Conservation (phyloP, 306 rosid genomes). For the Trichosanthes truncata region DNA sequence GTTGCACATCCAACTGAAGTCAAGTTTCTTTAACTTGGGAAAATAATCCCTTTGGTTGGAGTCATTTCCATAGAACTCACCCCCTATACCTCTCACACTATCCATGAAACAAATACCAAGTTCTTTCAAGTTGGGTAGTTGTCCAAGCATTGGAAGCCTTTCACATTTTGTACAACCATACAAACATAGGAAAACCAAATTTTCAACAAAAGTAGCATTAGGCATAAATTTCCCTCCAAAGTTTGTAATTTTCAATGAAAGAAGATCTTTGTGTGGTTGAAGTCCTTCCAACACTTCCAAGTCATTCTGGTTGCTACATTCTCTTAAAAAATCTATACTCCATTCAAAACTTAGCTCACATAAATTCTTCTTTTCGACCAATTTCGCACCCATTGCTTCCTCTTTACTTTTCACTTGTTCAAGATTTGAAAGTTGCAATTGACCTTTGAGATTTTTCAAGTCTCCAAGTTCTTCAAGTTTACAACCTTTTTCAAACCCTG, state of each 20-base stretch:
- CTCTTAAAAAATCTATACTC: not conserved
- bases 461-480: not conserved
- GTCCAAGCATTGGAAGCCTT: not conserved
- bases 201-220: not conserved
- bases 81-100: not conserved
- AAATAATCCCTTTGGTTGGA: not conserved
- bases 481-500: not conserved
- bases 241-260: not conserved
- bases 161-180: not conserved
- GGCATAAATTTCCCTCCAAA: not conserved
- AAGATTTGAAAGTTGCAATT: not conserved
- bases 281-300: not conserved
- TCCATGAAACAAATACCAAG: not conserved
- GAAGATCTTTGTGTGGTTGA: not conserved
- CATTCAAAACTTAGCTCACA: not conserved
- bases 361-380: not conserved
- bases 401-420: not conserved
- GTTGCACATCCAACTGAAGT: not conserved
- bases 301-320: not conserved
- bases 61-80: not conserved
- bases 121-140: not conserved
- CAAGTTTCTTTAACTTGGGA: not conserved
- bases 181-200: not conserved
- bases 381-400: not conserved
- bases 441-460: not conserved